Evolutionary conservation across 1,139 yeast species (phyloP), one percentile per base, ranked within the genome.

Genomic region (Candida freyschussii): DNA sequence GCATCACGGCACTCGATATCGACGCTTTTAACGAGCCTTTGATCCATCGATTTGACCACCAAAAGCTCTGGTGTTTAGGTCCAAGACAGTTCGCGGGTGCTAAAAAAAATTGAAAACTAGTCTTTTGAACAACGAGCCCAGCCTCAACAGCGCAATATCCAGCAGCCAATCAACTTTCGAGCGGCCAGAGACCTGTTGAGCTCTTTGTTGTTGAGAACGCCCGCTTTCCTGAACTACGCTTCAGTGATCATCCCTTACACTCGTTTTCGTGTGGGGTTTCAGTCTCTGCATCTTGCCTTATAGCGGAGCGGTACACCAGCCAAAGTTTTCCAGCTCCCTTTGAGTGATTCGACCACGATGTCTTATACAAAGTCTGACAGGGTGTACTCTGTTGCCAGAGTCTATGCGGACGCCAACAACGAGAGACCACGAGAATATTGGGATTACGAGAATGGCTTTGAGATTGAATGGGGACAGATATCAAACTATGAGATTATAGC

Each of bases 401-500:
- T 87, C 20, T 91, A 87, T 55, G 81, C 94, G 17, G 87, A 89
- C 58, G 95, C 77, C 42, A 87, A 87, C 58, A 76, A 74, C 47
- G 67, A 67, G 40, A 77, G 84, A 58, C 94, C 95, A 32, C 68
- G 73, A 40, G 84, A 83, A 44, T 91, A 91, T 64, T 91, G 97
- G 96, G 97, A 91, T 62, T 91, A 91, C 56, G 95, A 76, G 47
- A 73, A 70, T 15, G 40, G 42, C 48, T 75, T 73, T 40, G 65
- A 67, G 39, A 73, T 76, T 36, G 67, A 68, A 34, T 77, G 82
- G 83, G 78, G 63, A 28, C 52, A 53, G 17, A 81, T 83, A 45
- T 65, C 72, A 41, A 78, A 82, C 62, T 91, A 91, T 61, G 99
- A 93, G 61, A 86, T 93, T 44, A 76, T 87, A 36, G 73, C 81